Base-by-base conservation (phyloP, 2,329 filamentous ascomycete genomes). In the Colletotrichum sp. region DNA sequence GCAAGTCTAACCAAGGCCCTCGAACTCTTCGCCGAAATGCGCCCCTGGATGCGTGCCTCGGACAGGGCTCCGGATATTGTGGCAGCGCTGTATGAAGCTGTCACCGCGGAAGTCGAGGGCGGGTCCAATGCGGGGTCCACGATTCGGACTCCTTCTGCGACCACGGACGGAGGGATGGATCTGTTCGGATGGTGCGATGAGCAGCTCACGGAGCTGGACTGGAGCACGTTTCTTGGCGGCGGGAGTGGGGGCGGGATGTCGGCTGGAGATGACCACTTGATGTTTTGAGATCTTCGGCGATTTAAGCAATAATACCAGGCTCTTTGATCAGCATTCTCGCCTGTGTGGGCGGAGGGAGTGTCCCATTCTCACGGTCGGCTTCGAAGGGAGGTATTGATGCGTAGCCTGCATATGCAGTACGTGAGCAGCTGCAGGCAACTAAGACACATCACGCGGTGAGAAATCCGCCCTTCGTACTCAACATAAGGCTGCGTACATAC, bases 181-280 rank as follows among this genome's bases (percentile, higher is more conserved):
- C 29, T 79, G 54, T 79, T 78, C 38, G 78, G 78, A 11, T 80
- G 75, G 79, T 78, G 75, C 62, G 79, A 80, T 34, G 79, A 80
- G 70, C 79, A 80, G 67, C 76, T 80, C 8, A 76, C 75, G 2
- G 79, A 79, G 29, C 70, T 80, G 75, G 76, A 79, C 54, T 81
- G 78, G 79, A 74, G 76, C 24, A 72, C 77, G 3, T 79, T 80
- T 29, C 75, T 81, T 5, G 57, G 67, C 8, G 59, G 61, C 15
- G 61, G 66, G 5, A 54, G 58, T 2, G 59, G 54, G 8, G 6
- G 62, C 24, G 11, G 47, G 29, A 1, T 36, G 15, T 33, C 69
- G 36, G 18, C 55, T 51, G 18, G 18, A 21, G 24, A 67, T 24
- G 68, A 59, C 33, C 57, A 59, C 11, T 33, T 59, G n/a, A 59